These are phyloP conservation scores for Tylopilus balloui DNA, from an alignment of 768 basidiomycete genomes.

Conservation along the genomic window DNA sequence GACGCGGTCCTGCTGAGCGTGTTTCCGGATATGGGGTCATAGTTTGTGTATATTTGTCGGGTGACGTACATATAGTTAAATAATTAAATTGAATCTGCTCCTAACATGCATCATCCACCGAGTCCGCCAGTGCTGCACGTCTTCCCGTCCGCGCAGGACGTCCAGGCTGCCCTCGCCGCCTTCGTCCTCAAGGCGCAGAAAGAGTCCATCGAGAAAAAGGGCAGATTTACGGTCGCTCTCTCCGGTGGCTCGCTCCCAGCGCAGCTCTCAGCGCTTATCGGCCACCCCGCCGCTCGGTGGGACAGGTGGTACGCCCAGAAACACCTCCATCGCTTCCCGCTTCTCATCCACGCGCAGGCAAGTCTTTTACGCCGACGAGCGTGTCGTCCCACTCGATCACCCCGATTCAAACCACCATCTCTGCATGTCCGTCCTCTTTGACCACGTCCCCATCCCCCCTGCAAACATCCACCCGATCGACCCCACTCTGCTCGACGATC, in stretches of 20 bases:
- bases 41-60: slow-evolving; percentile 24
- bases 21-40: slow-evolving; percentile 67
- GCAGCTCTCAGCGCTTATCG: slow-evolving; percentile 69
- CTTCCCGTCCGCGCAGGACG: slow-evolving; percentile 51
- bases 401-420: slow-evolving; percentile 88
- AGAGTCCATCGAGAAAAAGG: slow-evolving; percentile 84
- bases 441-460: slow-evolving; percentile 73
- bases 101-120: slow-evolving; percentile 48
- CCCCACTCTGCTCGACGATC: slow-evolving; percentile 54
- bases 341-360: slow-evolving; percentile 55
- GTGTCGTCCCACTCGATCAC: slow-evolving; percentile 88
- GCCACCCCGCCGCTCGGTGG: slow-evolving; percentile 72
- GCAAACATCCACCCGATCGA: slow-evolving; percentile 85
- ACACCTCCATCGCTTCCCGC: neutral
- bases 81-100: neutral
- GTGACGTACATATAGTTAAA: slow-evolving; percentile 23
- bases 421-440: slow-evolving; percentile 69
- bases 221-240: slow-evolving; percentile 87
- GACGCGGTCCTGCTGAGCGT: slow-evolving; percentile 67
- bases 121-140: slow-evolving; percentile 66
- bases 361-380: slow-evolving; percentile 96
- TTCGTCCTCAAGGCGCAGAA: slow-evolving; percentile 87
- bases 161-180: slow-evolving; percentile 65
- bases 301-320: slow-evolving; percentile 68
- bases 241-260: slow-evolving; percentile 91